Percentiles rank a stretch among this genome's conserved stretches.
These are phyloP conservation scores for Akanthomyces dipterigenus DNA, from an alignment of 2,329 filamentous ascomycete species.

Conservation along the genomic window DNA sequence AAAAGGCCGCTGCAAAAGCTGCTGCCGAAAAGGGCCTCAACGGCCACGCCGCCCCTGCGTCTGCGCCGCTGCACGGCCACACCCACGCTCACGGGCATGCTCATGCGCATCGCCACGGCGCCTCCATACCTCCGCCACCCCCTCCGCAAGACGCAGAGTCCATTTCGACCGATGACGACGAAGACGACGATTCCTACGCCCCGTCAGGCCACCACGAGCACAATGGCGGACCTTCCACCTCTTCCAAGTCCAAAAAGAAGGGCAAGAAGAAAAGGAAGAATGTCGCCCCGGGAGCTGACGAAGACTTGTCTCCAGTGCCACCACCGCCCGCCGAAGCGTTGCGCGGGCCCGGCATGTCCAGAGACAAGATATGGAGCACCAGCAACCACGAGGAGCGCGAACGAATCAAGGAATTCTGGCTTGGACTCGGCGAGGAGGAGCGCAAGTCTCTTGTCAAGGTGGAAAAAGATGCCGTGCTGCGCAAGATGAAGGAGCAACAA, in stretches of 20 bases:
- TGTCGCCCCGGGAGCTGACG: constrained; percentile 16
- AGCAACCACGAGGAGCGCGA: constrained; percentile 90
- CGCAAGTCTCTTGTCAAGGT: constrained; percentile 94
- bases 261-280: constrained; percentile 65
- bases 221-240: constrained; percentile 24
- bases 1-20: constrained; percentile 72
- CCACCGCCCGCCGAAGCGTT: constrained; percentile 22
- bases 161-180: constrained; percentile 51
- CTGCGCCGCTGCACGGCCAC: constrained; percentile 13
- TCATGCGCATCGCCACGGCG: not conserved
- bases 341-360: constrained; percentile 45
- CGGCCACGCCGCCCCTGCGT: constrained; percentile 2
- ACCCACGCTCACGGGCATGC: constrained; percentile 15
- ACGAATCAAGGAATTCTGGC: constrained; percentile 97
- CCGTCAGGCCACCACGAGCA: constrained; percentile 25
- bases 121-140: not conserved
- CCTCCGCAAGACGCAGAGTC: constrained; percentile 40
- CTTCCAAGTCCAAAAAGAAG: constrained; percentile 49
- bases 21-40: constrained; percentile 30
- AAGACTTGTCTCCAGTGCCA: constrained; percentile 14
- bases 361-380: constrained; percentile 95
- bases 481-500: constrained; percentile 99
- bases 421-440: constrained; percentile 88
- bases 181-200: constrained; percentile 35
- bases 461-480: constrained; percentile 94